phyloP scores from a whole-genome alignment of 2,329 filamentous ascomycete genomes.

The Ceratocystis cubensis region DNA sequence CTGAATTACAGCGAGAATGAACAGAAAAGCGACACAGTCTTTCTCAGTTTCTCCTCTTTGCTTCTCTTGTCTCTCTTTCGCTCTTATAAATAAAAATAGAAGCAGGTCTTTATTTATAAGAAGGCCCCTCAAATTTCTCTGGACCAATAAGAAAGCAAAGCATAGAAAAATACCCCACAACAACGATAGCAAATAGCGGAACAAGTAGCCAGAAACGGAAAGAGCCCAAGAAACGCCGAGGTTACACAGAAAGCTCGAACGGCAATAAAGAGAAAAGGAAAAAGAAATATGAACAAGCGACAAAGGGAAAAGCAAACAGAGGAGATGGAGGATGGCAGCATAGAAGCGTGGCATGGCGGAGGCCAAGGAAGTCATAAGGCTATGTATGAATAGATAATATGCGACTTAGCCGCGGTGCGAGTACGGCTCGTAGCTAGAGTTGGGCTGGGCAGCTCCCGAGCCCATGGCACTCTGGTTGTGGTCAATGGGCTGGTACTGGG shows the following conservation, averaged over 20 bases:
- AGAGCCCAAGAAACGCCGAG: background rate
- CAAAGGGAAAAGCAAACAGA: background rate
- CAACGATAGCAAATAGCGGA: background rate
- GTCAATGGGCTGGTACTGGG: slow-evolving; percentile 30
- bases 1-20: background rate
- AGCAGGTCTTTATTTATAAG: background rate
- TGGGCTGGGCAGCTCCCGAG: slow-evolving; percentile 32
- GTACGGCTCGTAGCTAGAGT: slow-evolving; percentile 51
- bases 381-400: background rate
- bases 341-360: background rate
- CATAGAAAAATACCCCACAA: background rate
- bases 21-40: background rate
- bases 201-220: background rate
- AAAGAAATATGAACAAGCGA: background rate
- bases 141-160: background rate
- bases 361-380: too few species aligned
- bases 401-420: slow-evolving; percentile 39
- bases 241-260: background rate
- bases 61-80: background rate
- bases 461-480: slow-evolving; percentile 26
- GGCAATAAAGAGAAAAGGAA: background rate
- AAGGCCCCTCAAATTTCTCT: slow-evolving; percentile 11
- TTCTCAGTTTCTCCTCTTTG: too few species aligned
- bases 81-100: background rate
- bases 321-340: background rate